Evolutionary conservation across 2,329 filamentous ascomycete species (phyloP).

Genomic region (Sphaerulina populicola): DNA sequence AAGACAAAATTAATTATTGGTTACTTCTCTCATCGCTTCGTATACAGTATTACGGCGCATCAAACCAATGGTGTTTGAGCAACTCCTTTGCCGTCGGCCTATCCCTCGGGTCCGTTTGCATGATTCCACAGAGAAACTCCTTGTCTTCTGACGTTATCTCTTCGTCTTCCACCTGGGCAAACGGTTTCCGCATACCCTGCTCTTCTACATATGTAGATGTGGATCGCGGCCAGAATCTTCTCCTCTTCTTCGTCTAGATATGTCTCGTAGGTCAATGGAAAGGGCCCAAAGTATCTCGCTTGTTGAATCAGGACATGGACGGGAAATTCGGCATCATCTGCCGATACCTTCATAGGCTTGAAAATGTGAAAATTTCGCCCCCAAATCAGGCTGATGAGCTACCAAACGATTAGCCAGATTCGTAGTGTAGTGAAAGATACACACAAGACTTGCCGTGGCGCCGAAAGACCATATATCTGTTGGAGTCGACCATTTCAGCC

Average conservation of each 20-base stretch:
- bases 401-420: slow-evolving; percentile 4
- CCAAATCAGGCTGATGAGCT: slow-evolving; percentile 30
- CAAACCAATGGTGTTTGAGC: slow-evolving; percentile 35
- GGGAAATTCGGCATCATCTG: slow-evolving; percentile 24
- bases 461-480: slow-evolving; percentile 39
- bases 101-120: slow-evolving; percentile 39
- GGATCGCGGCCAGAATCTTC: slow-evolving; percentile 11
- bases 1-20: too few species aligned
- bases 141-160: slow-evolving; percentile 31
- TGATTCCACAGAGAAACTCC: slow-evolving; percentile 36
- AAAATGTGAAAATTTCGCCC: slow-evolving; percentile 27
- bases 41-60: slow-evolving; percentile 11
- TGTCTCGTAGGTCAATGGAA: slow-evolving; percentile 22
- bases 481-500: slow-evolving; percentile 33
- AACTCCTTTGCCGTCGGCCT: slow-evolving; percentile 36
- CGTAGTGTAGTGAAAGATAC: background rate
- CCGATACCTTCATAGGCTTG: slow-evolving; percentile 19
- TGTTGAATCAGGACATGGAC: slow-evolving; percentile 25
- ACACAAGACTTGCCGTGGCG: slow-evolving; percentile 27
- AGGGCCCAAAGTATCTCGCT: slow-evolving; percentile 26
- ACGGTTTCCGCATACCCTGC: slow-evolving; percentile 21
- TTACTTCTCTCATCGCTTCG: too few species aligned
- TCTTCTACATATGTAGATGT: slow-evolving; percentile 14
- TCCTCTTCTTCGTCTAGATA: slow-evolving; percentile 20
- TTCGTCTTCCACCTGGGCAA: slow-evolving; percentile 21